Base-by-base conservation (phyloP, 495 filamentous ascomycete species). In the Neurospora discreta region DNA sequence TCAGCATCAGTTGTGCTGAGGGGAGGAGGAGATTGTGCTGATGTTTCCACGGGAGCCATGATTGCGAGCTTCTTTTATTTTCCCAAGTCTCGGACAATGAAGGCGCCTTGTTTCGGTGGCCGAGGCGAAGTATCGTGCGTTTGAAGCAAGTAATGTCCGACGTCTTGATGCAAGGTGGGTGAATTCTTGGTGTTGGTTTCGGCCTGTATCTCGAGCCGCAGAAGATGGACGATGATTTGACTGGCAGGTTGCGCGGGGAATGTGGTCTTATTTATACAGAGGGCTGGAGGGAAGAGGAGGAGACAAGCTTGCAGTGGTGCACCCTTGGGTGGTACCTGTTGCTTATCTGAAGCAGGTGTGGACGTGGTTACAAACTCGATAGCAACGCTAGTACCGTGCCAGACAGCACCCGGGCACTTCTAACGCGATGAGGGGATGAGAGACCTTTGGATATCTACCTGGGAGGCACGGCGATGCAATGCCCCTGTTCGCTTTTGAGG, bases 1-100 rank as follows among this genome's bases (percentile, higher is more conserved):
- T 72, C 41, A 20, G 69, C 13, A 39, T 33, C 30, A 44, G n/a
- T 72, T 52, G 68, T 52, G 40, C 9, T 71, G 15, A 44, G 65
- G 11, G 5, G 33, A 40, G 18, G 38, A 39, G 26, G 43, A 44
- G 30, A 23, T 71, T 23, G 52, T 36, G 69, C 15, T 39, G 73
- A 23, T 33, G 72, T 5, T 73, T 69, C 67, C 7, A 36, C 1
- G 46, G 74, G 68, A 52, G 73, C 41, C 71, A 74, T 76, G 52
- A 67, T 67, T 38, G n/a, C 16, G 43, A 18, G 15, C 69, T 68
- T n/a, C 38, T 36, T 23, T 33, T 33, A 58, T 69, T 26, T 16
- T 30, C 6, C 6, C 26, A 18, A 65, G 52, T 65, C 15, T 33
- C 15, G 52, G 52, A 18, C 23, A 65, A 65, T 9, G 7, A 18